Conservation (phyloP, 306 rosid species). For the Herpetospermum pedunculosum region DNA sequence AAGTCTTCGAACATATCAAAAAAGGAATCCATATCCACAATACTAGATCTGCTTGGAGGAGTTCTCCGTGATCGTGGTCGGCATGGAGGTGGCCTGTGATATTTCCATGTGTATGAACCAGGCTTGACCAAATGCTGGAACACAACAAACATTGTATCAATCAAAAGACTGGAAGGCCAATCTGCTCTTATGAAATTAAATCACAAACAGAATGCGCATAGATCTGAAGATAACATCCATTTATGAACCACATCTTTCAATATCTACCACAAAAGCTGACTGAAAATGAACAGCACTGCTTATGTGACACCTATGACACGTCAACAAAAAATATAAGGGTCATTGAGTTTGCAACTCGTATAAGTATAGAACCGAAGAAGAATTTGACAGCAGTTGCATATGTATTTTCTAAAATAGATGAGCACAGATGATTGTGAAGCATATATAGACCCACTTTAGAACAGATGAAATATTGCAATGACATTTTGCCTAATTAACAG, state of each 20-base stretch:
- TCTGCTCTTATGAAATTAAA: constrained; percentile 25
- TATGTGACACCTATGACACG: background rate
- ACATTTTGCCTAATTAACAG: background rate
- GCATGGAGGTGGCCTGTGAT: constrained; percentile 39
- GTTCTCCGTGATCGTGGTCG: constrained; percentile 25
- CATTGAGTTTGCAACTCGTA: background rate
- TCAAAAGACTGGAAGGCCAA: constrained; percentile 35
- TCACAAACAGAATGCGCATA: constrained; percentile 18
- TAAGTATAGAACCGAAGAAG: background rate
- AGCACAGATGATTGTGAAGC: background rate
- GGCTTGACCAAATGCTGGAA: constrained; percentile 48
- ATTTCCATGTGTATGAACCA: constrained; percentile 39
- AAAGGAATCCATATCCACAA: constrained; percentile 18
- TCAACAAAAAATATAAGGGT: background rate
- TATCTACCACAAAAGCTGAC: background rate
- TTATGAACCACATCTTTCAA: background rate
- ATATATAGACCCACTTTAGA: background rate
- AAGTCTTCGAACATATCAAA: constrained; percentile 23
- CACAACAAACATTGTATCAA: constrained; percentile 45
- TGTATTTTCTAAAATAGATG: background rate
- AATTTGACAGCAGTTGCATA: background rate
- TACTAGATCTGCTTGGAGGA: constrained; percentile 24
- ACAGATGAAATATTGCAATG: background rate
- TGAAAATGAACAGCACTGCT: background rate
- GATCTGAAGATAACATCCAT: constrained; percentile 8